phyloP scores from a whole-genome alignment of 768 basidiomycete genomes.

The Leucocoprinus birnbaumii region DNA sequence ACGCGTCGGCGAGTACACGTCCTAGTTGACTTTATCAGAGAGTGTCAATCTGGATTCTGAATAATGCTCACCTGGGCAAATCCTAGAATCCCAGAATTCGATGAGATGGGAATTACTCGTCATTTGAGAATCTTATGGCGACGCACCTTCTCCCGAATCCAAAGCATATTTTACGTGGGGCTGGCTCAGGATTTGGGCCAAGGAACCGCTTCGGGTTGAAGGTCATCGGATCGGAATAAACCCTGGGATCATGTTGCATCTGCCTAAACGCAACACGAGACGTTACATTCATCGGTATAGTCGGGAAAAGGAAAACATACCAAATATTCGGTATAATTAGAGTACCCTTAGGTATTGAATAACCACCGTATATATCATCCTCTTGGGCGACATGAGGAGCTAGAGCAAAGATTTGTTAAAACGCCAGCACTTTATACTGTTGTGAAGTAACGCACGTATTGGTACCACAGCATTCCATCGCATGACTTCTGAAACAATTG shows the following conservation, averaged over 20 bases:
- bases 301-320: constrained; percentile 19
- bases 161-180: constrained; percentile 44
- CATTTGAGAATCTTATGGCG: not conserved
- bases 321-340: constrained; percentile 32
- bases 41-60: not conserved
- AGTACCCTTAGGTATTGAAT: constrained; percentile 42
- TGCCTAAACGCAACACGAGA: constrained; percentile 23
- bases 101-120: not conserved
- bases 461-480: constrained; percentile 33
- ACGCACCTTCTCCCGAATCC: constrained; percentile 50
- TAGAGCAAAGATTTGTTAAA: constrained; percentile 15
- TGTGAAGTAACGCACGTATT: constrained; percentile 19
- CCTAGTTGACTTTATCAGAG: constrained; percentile 19
- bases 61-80: constrained; percentile 29
- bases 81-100: constrained; percentile 19
- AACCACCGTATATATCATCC: constrained; percentile 41
- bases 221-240: constrained; percentile 38
- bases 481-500: constrained; percentile 33
- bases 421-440: constrained; percentile 2
- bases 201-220: constrained; percentile 51
- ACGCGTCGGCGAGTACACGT: constrained; percentile 36
- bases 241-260: constrained; percentile 38
- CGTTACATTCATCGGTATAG: no score
- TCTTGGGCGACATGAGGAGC: constrained; percentile 41
- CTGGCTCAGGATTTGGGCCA: constrained; percentile 33